phyloP scores from a whole-genome alignment of 164 flowering plant genomes.

The Vitis vinifera region DNA sequence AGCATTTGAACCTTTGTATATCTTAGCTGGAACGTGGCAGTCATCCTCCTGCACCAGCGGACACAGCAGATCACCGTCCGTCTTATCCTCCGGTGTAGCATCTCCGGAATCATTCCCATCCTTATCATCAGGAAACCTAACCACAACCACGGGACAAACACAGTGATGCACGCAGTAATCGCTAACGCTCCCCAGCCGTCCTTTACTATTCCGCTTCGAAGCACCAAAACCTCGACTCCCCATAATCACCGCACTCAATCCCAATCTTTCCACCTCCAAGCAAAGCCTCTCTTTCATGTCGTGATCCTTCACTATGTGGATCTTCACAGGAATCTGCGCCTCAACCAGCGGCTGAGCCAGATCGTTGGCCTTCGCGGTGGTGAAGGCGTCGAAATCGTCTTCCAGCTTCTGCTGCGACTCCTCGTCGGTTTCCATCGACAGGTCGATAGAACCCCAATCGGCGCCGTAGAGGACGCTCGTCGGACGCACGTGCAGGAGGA shows the following conservation, averaged over 20 bases:
- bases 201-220: constrained; percentile 29
- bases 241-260: constrained; percentile 51
- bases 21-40: constrained; percentile 47
- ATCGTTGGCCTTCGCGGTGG: constrained; percentile 53
- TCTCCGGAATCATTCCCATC: constrained; percentile 8
- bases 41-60: constrained; percentile 24
- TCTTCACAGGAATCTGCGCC: constrained; percentile 63
- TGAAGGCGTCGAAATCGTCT: constrained; percentile 59
- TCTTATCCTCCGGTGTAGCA: constrained; percentile 30
- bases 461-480: constrained; percentile 72
- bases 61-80: no score
- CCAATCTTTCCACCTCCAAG: constrained; percentile 63
- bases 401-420: constrained; percentile 54
- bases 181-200: constrained; percentile 62
- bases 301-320: constrained; percentile 83
- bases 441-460: constrained; percentile 68
- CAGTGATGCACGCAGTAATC: constrained; percentile 69
- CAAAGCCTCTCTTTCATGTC: constrained; percentile 87
- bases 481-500: constrained; percentile 56
- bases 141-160: constrained; percentile 66
- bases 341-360: constrained; percentile 61
- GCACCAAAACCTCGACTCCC: constrained; percentile 68
- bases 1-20: constrained; percentile 23
- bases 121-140: constrained; percentile 47
- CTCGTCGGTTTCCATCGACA: constrained; percentile 26